Percentiles rank a stretch among this genome's conserved stretches.
These are phyloP conservation scores for Kwoniella dejecticola DNA, from an alignment of 768 basidiomycete genomes.

Conservation along the genomic window DNA sequence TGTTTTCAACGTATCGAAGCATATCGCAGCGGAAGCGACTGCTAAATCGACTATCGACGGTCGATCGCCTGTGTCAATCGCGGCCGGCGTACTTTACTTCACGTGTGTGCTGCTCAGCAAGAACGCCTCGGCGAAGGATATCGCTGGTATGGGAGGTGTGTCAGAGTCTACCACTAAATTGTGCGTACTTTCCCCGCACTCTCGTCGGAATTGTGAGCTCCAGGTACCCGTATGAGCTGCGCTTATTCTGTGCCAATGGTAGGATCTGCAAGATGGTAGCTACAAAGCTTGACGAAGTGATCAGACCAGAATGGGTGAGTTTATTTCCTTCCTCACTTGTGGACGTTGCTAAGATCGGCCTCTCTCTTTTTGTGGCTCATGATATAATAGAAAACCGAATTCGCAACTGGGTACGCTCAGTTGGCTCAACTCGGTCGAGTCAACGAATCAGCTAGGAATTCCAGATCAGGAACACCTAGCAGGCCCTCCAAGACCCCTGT, in stretches of 20 bases:
- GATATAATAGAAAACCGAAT: constrained; percentile 37
- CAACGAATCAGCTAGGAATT: constrained; percentile 17
- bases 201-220: no score
- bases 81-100: constrained; percentile 95
- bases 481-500: background rate
- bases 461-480: constrained; percentile 30
- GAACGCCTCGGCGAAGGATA: constrained; percentile 75
- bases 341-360: no score
- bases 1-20: constrained; percentile 52
- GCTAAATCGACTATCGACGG: constrained; percentile 68
- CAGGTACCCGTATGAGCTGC: background rate
- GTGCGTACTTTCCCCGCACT: no score
- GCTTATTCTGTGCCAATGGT: background rate
- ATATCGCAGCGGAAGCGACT: constrained; percentile 49
- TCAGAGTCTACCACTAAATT: constrained; percentile 94
- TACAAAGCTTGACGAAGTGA: constrained; percentile 43
- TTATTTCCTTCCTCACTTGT: no score
- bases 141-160: constrained; percentile 86
- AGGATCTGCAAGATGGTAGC: constrained; percentile 47
- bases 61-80: constrained; percentile 93
- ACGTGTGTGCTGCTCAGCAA: constrained; percentile 79
- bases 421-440: constrained; percentile 30
- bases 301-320: constrained; percentile 50
- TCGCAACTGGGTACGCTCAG: constrained; percentile 32
- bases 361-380: no score